Base-by-base conservation (phyloP, 2,329 filamentous ascomycete genomes). In the Aspergillus candidus region DNA sequence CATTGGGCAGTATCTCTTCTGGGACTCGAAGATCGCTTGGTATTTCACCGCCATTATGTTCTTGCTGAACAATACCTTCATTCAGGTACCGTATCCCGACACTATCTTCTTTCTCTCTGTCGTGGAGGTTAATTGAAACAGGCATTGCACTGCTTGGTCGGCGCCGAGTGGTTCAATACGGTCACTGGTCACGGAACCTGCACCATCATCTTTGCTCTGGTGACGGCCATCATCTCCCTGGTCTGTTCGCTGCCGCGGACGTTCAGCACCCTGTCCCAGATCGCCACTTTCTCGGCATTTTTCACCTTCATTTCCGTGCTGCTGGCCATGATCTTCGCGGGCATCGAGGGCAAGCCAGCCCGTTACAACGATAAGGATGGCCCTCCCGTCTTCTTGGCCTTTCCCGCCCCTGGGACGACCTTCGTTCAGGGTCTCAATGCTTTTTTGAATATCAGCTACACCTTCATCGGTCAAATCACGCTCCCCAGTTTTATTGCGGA, bases 381-480 rank as follows among this genome's bases (percentile, higher is more conserved):
- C 1, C 75, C 80, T 5, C 83, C 85, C 0, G 74, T 78, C 6
- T 83, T 93, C 5, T 80, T 82, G 0, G 80, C 80, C 0, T 62
- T 90, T 14, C 86, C 89, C 0, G 67, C 81, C 3, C 66, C 73
- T 2, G 79, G 83, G 13, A 94, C 88, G 0, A 86, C 84, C 0
- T 95, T 94, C 55, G 86, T 94, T 3, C 72, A 77, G 3, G 89
- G 83, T 15, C 83, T 94, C 76, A 88, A 82, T 41, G 90, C 90
- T 0, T 95, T 95, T 68, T 76, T 96, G 64, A 96, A 96, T 68
- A 96, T 96, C 61, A 88, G 83, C 68, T 96, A 95, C 65, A 95
- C 90, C 0, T 95, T 96, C 62, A 95, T 96, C 54, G 90, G 90
- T 0, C 90, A 96, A 63, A 94, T 95, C 57, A 95, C 90, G 0